These are phyloP conservation scores for Neurospora terricola DNA, from an alignment of 495 filamentous ascomycete species.

Conservation along the genomic window DNA sequence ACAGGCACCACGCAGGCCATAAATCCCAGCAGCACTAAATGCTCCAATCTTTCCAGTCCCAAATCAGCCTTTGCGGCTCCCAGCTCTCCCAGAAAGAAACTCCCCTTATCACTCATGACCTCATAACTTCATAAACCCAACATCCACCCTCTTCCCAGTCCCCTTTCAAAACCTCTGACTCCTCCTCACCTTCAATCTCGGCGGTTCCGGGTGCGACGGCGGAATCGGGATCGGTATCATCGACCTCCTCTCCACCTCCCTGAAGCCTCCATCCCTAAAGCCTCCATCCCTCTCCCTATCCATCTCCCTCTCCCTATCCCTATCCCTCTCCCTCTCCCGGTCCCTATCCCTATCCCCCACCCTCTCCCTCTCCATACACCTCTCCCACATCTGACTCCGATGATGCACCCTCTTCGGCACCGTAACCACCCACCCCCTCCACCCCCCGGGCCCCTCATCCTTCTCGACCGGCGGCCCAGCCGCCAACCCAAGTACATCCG, in stretches of 20 bases:
- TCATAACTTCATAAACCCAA: not conserved
- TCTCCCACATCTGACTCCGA: not conserved
- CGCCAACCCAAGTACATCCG: not conserved
- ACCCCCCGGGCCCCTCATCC: not conserved
- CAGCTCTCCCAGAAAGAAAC: not conserved
- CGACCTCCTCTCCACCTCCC: not conserved
- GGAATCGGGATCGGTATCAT: not conserved
- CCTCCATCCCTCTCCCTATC: no score
- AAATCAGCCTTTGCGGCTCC: not conserved
- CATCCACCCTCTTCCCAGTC: not conserved
- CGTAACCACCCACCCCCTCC: not conserved
- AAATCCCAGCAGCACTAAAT: not conserved
- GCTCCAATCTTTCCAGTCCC: not conserved
- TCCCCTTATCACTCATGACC: not conserved
- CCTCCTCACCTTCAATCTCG: not conserved
- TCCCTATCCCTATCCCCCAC: not conserved
- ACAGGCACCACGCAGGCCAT: not conserved
- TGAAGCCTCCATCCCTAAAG: not conserved
- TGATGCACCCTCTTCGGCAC: not conserved
- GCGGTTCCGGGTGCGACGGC: not conserved
- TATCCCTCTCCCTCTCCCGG: not conserved
- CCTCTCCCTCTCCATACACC: not conserved
- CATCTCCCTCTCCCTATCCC: not conserved
- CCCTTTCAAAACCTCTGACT: not conserved
- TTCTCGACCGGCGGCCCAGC: not conserved